These are phyloP conservation scores for Fusarium robinianum DNA, from an alignment of 2,329 filamentous ascomycete genomes.

Conservation along the genomic window DNA sequence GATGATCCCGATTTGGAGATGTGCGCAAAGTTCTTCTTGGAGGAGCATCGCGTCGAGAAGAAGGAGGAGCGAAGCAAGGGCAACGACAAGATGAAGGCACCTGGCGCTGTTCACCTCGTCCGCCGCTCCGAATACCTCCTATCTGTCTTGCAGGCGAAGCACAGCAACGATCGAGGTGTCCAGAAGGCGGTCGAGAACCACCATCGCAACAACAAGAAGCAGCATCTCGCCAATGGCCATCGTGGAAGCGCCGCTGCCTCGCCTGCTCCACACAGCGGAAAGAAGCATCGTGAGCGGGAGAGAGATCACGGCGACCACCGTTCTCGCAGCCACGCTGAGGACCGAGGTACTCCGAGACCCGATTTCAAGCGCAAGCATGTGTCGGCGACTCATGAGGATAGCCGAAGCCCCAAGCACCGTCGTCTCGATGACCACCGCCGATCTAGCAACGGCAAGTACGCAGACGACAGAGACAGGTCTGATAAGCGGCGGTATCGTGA, in stretches of 20 bases:
- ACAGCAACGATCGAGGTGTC: constrained; percentile 74
- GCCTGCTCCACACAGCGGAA: constrained; percentile 60
- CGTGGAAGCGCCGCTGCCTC: constrained; percentile 71
- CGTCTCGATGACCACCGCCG: constrained; percentile 48
- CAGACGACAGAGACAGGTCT: constrained; percentile 44
- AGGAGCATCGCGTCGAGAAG: constrained; percentile 97
- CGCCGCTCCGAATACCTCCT: constrained; percentile 93
- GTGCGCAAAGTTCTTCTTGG: constrained; percentile 89
- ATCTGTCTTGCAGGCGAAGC: constrained; percentile 87
- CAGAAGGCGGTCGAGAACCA: constrained; percentile 88
- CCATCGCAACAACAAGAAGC: constrained; percentile 91
- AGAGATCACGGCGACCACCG: constrained; percentile 56
- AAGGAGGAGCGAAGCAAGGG: constrained; percentile 87
- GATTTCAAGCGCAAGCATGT: constrained; percentile 67
- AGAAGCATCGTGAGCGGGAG: constrained; percentile 54
- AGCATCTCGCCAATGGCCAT: constrained; percentile 59
- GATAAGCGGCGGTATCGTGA: constrained; percentile 34
- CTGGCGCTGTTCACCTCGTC: constrained; percentile 95
- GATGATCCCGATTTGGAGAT: constrained; percentile 88
- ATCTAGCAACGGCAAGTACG: constrained; percentile 39
- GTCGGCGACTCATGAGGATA: constrained; percentile 51
- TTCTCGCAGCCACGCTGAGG: constrained; percentile 55
- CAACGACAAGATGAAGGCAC: constrained; percentile 82
- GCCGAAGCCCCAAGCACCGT: constrained; percentile 49
- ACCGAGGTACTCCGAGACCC: constrained; percentile 55